Base-by-base conservation (phyloP, 1,284 basidiomycete genomes). In the Omphalotus olearius region DNA sequence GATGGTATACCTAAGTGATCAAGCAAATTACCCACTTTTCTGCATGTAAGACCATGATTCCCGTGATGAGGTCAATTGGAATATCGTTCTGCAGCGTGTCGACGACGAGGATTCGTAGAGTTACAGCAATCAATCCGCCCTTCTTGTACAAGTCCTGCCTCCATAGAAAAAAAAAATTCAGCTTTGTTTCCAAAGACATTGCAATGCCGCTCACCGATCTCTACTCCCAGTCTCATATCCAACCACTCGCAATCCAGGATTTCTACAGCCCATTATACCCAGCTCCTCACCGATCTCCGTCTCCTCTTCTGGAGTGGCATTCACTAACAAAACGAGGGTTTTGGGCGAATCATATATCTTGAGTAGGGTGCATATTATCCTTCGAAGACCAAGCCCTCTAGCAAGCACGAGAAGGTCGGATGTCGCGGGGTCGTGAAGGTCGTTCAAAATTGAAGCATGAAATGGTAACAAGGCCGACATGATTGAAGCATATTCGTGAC, bases 41-140 rank as follows among this genome's bases (percentile, higher is more conserved):
- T 1, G 94, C 93, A 60, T 97, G 94, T 36, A 98, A 66, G n/a
- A 99, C 80, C 3, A 98, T 75, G n/a, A 99, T 79, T 1, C 96
- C 96, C 0, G 93, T 91, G 45, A 99, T 88, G 43, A 93, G 74
- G 17, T 89, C 79, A 0, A 82, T 87, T 0, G 94, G 94, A 11
- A 98, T 83, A 59, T 90, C 88, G 6, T 82, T 80, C 59, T 91
- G 74, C n/a, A 99, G 72, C 84, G 99, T 91, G 65, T 99, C 97
- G 47, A 96, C 93, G 41, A 96, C 89, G 23, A 99, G 74, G 58
- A 99, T 98, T 23, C 92, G 84, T 28, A 92, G 94, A 0, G 96
- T 99, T 36, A 98, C 87, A 9, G 91, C 93, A 47, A 98, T 78
- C 4, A 99, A 73, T 1, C 97, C 93, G 2, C 94, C 94, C 53